Conservation (phyloP, 1,139 yeast species). For the Insectozyma bohioensis region DNA sequence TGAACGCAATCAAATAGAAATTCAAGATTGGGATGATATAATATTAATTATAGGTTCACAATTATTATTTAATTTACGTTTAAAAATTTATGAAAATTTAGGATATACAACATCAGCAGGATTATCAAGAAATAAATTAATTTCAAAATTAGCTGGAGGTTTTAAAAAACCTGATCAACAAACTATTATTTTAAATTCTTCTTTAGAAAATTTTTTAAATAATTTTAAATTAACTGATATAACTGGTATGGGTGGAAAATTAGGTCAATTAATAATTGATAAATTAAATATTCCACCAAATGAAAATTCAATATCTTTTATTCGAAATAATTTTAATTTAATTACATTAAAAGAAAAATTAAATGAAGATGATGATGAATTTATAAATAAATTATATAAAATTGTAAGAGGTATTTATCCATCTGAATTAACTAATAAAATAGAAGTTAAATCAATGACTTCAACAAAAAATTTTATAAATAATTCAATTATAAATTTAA, state of each 20-base stretch:
- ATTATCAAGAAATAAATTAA: slow-evolving; percentile 66
- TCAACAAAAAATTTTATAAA: slow-evolving; percentile 76
- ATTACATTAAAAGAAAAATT: slow-evolving; percentile 33
- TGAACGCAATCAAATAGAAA: slow-evolving; percentile 15
- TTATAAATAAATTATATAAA: slow-evolving; percentile 52
- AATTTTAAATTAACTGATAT: slow-evolving; percentile 70
- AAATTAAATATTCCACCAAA: slow-evolving; percentile 44
- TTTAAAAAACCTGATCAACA: slow-evolving; percentile 84
- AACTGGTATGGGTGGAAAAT: slow-evolving; percentile 90
- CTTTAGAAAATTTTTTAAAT: slow-evolving; percentile 52
- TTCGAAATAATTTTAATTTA: slow-evolving; percentile 46
- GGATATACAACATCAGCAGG: slow-evolving; percentile 94
- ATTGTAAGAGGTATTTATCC: slow-evolving; percentile 64
- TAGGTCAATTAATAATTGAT: slow-evolving; percentile 61
- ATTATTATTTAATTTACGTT: slow-evolving; percentile 53
- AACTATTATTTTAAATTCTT: slow-evolving; percentile 59
- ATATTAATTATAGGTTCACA: slow-evolving; percentile 65
- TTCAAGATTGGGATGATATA: slow-evolving; percentile 83
- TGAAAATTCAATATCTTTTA: slow-evolving; percentile 40
- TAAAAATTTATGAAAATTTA: slow-evolving; percentile 49
- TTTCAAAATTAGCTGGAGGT: slow-evolving; percentile 91
- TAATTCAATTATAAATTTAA: slow-evolving; percentile 43
- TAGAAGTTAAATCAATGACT: slow-evolving; percentile 81
- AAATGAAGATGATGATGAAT: slow-evolving; percentile 33
- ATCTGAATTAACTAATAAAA: slow-evolving; percentile 54